Evolutionary conservation across 2,329 filamentous ascomycete genomes (phyloP), one percentile per base, ranked within the genome.

Genomic region (Pseudopithomyces maydicus): DNA sequence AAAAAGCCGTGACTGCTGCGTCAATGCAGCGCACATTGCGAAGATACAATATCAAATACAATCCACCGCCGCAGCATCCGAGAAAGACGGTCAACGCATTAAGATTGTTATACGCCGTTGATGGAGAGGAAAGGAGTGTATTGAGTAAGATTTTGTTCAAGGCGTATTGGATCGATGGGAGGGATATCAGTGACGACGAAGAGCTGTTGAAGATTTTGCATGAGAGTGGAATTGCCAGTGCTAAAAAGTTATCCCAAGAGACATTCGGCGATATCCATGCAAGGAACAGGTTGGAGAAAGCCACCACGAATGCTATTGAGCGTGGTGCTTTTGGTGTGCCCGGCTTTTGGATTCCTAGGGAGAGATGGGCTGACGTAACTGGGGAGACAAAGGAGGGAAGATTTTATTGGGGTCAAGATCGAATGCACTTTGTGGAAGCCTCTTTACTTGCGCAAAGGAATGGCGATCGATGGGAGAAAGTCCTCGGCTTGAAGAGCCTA

Each of bases 381-480:
- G 64, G 65, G 1, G 46, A 63, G 5, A 36, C 54, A 33, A 55
- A 39, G 6, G 46, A 19, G 5, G 72, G 71, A 0, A 54, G 72
- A 8, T 73, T 71, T 46, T 74, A 66, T 23, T 75, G 71, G 72
- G 73, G 73, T 1, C 72, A 75, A 50, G 73, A 74, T 59, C 65
- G 70, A 0, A 74, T 75, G 71, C 71, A 74, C 47, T 74, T 75
- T 39, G 73, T 74, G 2, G 72, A 75, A 44, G 73, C 70, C 1
- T 59, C 65, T 3, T 47, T 74, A 5, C 35, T 63, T 12, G 62
- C 64, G 1, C 35, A 67, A 1, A 51, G 53, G 20, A 56, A 42
- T 17, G 43, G 39, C 7, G 49, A 52, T 2, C 15, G 47, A 3
- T 68, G 66, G 68, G 50, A 52, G 6, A 8, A 20, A 0, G 63